Conservation (phyloP, 164 flowering plant species). For the Dillenia turbinata region DNA sequence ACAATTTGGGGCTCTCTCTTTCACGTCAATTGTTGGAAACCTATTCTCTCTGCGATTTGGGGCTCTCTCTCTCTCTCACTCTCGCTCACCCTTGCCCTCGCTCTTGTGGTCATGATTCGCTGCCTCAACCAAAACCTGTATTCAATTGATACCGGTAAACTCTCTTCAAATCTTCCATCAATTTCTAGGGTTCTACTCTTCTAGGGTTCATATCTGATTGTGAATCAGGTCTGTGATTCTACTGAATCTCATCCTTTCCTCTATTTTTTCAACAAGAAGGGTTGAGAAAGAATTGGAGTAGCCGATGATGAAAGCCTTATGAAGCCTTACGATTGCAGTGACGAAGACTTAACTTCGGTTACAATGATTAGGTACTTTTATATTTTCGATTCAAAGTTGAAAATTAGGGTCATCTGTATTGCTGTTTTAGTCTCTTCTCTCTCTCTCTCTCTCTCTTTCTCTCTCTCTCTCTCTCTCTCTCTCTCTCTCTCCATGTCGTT, state of each 20-base stretch:
- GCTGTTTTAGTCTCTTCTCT: background rate
- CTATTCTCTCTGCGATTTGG: too few relatives aligned
- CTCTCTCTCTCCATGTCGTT: too few relatives aligned
- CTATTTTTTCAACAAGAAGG: conserved; percentile 25
- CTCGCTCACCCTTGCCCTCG: too few relatives aligned
- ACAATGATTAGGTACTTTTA: conserved; percentile 16
- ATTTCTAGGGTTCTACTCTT: too few relatives aligned
- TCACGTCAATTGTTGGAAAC: too few relatives aligned
- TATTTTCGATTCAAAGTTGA: background rate
- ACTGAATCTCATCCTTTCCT: conserved; percentile 16
- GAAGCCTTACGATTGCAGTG: conserved; percentile 41
- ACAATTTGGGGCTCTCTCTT: too few relatives aligned
- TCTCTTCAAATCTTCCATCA: too few relatives aligned
- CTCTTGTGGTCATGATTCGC: too few relatives aligned
- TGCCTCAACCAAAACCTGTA: too few relatives aligned
- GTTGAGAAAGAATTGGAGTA: background rate
- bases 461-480: too few relatives aligned
- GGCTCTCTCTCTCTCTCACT: too few relatives aligned
- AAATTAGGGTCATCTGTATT: background rate
- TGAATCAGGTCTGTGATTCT: background rate
- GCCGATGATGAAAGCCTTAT: conserved; percentile 26
- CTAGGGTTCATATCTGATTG: background rate
- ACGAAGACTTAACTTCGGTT: conserved; percentile 21
- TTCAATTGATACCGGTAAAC: too few relatives aligned
- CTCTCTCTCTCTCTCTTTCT: background rate